Base-by-base conservation (phyloP, 768 basidiomycete species). In the Goffeauzyma gilvescens region DNA sequence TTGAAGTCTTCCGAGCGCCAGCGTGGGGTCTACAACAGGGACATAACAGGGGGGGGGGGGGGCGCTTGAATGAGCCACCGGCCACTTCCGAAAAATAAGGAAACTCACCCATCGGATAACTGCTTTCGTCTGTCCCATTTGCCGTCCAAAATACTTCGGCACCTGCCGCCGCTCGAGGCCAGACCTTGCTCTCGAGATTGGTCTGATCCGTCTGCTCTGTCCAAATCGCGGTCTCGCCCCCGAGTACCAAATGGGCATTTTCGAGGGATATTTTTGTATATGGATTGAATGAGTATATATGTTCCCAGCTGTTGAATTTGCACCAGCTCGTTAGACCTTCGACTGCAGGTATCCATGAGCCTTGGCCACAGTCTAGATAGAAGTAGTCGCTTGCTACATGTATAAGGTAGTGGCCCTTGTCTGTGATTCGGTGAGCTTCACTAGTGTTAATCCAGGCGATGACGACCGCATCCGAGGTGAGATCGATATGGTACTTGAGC, bases 91-190 rank as follows among this genome's bases (percentile, higher is more conserved):
- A n/a, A 35, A 17, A 6, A 4, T 35, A 18, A 12, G 20, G 7
- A 6, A 21, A 48, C 55, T 30, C 23, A 54, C 52, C 45, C 20
- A 47, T 26, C 5, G 54, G 55, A 28, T 48, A 54, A n/a, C n/a
- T n/a, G n/a, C n/a, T n/a, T 1, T 35, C 42, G 3, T 26, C 42
- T 17, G 21, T 6, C 25, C 33, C 33, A 10, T 52, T 47, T 5
- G 79, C 79, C 1, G 72, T 74, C 80, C 81, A 83, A 60, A 80
- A 82, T 13, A 81, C 55, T 66, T 83, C 81, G 0, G 79, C 79
- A 10, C 74, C 72, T 0, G 73, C 71, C 0, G 75, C 76, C 12
- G 76, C 75, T 38, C 78, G 70, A 10, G 79, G 81, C 81, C 81
- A 83, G 1, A 71, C 67, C 36, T 74, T 75, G 2, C 72, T 53